Evolutionary conservation across 768 basidiomycete genomes (phyloP), one percentile per base, ranked within the genome.

Genomic region (Strobilomyces dryophilus): DNA sequence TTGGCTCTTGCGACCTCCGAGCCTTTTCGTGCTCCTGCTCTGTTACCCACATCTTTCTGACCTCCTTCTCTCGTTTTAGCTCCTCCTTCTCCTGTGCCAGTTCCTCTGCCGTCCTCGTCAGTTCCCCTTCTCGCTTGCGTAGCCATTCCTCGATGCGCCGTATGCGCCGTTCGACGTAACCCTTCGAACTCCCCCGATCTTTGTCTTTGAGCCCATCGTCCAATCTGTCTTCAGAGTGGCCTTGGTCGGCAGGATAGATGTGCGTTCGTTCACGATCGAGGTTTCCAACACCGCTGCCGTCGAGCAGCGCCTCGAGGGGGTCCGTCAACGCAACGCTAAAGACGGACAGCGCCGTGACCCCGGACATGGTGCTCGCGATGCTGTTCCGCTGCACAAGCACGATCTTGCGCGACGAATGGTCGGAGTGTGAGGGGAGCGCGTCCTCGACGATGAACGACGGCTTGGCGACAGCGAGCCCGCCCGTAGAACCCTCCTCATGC

Each of bases 351-450:
- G 75, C 68, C 14, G 78, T 77, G 47, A 72, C 71, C 8, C 76
- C 74, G 9, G 79, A 79, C 18, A 72, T 71, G 20, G 73, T 74
- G 54, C 81, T 81, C 15, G 80, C 72, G 7, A 69, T 75, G 54
- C 81, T 83, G 40, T 75, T 74, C 11, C 76, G 73, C 51, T 77
- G 66, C 2, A 74, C 76, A 21, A 80, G 67, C 14, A 68, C 65
- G 52, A 72, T 72, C 5, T 76, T 69, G 49, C 74, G 76, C 3
- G 74, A 73, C 37, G 70, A 24, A 4, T 24, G 24, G 24, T 24
- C 4, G 24, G 24, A 4, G 24, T 24, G 24, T 4, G 24, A 24
- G 24, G 24, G 24, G 4, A 24, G 24, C 24, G 4, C 24, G 24
- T 24, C 24, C 24, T 24, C 24, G 24, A 24, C 24, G 24, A 24